Percentiles rank a stretch among this genome's conserved stretches.
Evolutionary conservation across 2,329 filamentous ascomycete genomes (phyloP).

Genomic region (Cyphellophora europaea): DNA sequence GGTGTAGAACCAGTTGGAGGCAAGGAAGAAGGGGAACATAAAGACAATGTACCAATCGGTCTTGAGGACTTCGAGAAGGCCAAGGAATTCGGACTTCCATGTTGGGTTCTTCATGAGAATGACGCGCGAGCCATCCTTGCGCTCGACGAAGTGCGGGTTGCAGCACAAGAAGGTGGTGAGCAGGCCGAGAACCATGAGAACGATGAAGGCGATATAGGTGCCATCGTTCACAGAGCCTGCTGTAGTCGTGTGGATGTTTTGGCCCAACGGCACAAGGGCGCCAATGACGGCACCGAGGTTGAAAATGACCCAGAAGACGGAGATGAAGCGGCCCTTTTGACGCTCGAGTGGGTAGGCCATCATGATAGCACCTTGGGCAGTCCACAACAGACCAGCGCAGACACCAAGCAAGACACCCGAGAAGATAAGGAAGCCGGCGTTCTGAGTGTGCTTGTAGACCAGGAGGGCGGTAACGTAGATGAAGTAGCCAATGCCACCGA

Average conservation of each 20-base stretch:
- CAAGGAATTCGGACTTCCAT: slow-evolving; percentile 69
- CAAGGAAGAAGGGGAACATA: slow-evolving; percentile 74
- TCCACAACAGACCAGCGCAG: slow-evolving; percentile 31
- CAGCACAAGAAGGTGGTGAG: slow-evolving; percentile 56
- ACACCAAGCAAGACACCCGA: slow-evolving; percentile 29
- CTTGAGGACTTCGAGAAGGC: slow-evolving; percentile 63
- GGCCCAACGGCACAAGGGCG: slow-evolving; percentile 42
- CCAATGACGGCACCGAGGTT: slow-evolving; percentile 77
- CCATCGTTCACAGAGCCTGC: slow-evolving; percentile 48
- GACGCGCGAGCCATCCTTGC: slow-evolving; percentile 67
- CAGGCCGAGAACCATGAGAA: slow-evolving; percentile 65
- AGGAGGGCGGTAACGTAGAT: slow-evolving; percentile 30
- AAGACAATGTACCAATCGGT: slow-evolving; percentile 64
- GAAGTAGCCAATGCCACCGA: slow-evolving; percentile 25
- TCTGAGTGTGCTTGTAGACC: slow-evolving; percentile 30
- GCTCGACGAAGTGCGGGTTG: slow-evolving; percentile 60
- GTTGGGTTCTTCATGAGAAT: slow-evolving; percentile 87
- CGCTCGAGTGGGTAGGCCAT: slow-evolving; percentile 71
- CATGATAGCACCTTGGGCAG: slow-evolving; percentile 31
- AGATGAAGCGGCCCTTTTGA: slow-evolving; percentile 72
- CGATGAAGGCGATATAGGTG: slow-evolving; percentile 80
- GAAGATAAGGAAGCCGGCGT: slow-evolving; percentile 29
- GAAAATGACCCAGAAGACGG: slow-evolving; percentile 83
- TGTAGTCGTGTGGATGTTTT: slow-evolving; percentile 34
- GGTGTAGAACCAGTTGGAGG: slow-evolving; percentile 71